A percentile compares a stretch with the other conserved stretches of the same genome.
phyloP scores from a whole-genome alignment of 176 grass and related monocot species.

The Carex myosuroides region DNA sequence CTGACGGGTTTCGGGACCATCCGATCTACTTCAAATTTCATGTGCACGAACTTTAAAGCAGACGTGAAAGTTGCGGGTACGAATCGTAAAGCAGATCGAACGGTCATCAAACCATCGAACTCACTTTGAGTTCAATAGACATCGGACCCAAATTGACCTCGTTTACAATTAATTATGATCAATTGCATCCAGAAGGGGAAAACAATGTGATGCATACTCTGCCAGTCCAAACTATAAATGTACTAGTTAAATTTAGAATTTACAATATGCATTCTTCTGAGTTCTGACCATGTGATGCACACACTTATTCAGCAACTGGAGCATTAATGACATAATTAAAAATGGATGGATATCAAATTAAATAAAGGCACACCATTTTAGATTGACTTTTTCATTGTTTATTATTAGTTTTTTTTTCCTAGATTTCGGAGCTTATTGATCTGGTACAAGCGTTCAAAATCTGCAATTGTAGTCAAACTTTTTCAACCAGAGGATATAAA shows the following conservation, averaged over 20 bases:
- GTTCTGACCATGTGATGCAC: slow-evolving; percentile 9
- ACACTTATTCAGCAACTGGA: not conserved
- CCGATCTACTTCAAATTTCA: too few relatives aligned
- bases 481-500: not conserved
- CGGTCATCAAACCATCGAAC: too few relatives aligned
- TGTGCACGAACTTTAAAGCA: too few relatives aligned
- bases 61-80: too few relatives aligned
- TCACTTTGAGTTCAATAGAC: too few relatives aligned
- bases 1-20: too few relatives aligned
- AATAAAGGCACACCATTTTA: not conserved
- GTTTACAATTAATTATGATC: not conserved
- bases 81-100: too few relatives aligned
- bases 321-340: slow-evolving; percentile 6
- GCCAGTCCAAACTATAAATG: too few relatives aligned
- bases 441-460: not conserved
- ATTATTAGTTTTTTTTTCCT: not conserved
- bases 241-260: not conserved
- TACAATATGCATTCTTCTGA: not conserved
- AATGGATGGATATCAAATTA: slow-evolving; percentile 14
- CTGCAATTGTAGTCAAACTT: not conserved
- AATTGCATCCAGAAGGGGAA: not conserved
- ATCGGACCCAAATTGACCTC: too few relatives aligned
- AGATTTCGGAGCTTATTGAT: slow-evolving; percentile 1
- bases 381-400: not conserved
- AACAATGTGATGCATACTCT: not conserved